Evolutionary conservation across 164 flowering plant genomes (phyloP).

Genomic region (Stephania cephalantha): DNA sequence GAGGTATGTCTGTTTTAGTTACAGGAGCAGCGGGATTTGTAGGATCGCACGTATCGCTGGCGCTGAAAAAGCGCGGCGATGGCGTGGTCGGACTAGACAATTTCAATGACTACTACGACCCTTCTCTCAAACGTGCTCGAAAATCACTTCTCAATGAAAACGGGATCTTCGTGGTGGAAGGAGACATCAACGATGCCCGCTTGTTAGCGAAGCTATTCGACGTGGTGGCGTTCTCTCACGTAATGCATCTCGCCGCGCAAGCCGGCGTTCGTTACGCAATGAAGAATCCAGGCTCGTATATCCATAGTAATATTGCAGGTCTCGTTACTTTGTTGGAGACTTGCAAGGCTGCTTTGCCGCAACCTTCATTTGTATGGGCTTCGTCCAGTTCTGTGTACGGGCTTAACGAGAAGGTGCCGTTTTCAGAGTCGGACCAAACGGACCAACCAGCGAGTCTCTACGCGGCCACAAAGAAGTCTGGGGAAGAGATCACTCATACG

Average conservation of each 20-base stretch:
- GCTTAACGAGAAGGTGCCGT: constrained; percentile 55
- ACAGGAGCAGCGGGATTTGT: constrained; percentile 71
- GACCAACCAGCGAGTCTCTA: constrained; percentile 71
- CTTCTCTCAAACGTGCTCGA: constrained; percentile 51
- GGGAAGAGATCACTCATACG: constrained; percentile 69
- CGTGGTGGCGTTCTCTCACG: constrained; percentile 63
- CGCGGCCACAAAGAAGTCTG: constrained; percentile 75
- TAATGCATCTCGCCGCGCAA: constrained; percentile 46
- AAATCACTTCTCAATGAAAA: constrained; percentile 27
- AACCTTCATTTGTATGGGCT: constrained; percentile 75
- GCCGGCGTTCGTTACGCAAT: constrained; percentile 71
- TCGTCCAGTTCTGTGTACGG: constrained; percentile 84
- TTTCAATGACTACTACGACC: constrained; percentile 74
- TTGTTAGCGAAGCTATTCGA: constrained; percentile 55
- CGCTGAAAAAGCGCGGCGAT: constrained; percentile 63
- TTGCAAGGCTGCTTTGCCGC: constrained; percentile 62
- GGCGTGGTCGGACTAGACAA: constrained; percentile 80
- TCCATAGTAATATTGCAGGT: constrained; percentile 73
- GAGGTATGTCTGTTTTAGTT: constrained; percentile 61
- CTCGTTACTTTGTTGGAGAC: constrained; percentile 60
- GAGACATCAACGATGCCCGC: constrained; percentile 55
- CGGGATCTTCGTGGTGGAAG: constrained; percentile 55
- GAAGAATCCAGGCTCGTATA: constrained; percentile 68
- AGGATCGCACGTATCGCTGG: constrained; percentile 61
- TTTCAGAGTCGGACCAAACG: constrained; percentile 66